Evolutionary conservation across 768 basidiomycete species (phyloP), one percentile per base, ranked within the genome.

Genomic region (Exidia glandulosa): DNA sequence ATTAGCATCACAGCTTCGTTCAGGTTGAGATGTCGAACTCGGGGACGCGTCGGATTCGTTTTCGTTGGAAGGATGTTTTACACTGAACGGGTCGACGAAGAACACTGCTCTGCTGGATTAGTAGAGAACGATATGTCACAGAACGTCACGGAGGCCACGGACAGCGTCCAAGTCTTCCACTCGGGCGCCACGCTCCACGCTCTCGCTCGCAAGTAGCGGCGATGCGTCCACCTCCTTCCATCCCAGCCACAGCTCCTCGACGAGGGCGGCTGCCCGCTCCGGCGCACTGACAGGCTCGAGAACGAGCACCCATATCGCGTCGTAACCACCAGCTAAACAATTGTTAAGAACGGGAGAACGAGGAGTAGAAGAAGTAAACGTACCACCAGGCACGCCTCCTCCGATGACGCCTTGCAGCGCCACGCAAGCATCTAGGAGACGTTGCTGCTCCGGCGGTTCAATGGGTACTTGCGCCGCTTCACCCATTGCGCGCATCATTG

Each of bases 351-450:
- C 37, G 33, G 29, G 29, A 23, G 4, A 33, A 32, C n/a, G 31
- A 25, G 32, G 19, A 34, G 3, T 1, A 25, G 33, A 57, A 37
- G 32, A 32, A 56, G 29, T 25, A 14, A 3, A 70, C 87, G 65
- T 67, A 94, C 94, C 94, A 45, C 96, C 96, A 5, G 96, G 96
- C 3, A 98, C 96, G 23, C 95, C 95, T 29, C 94, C 94, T 25
- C 91, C 93, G 37, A 98, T 79, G 19, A 97, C 86, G 31, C 96
- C 96, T 2, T 88, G 83, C 64, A 87, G 79, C 14, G 79, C 73
- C 16, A 88, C 75, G 62, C 92, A 95, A 3, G 77, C 76, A 68
- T 98, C 83, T 55, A 99, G 78, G 25, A 99, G 80, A 45, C 75
- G 71, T 0, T 92, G 94, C 71, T 99, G 96, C 69, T 88, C 84